Percentiles rank a stretch among this genome's conserved stretches.
Conservation (phyloP, 2,329 filamentous ascomycete species). For the Plectosphaerella sp. region DNA sequence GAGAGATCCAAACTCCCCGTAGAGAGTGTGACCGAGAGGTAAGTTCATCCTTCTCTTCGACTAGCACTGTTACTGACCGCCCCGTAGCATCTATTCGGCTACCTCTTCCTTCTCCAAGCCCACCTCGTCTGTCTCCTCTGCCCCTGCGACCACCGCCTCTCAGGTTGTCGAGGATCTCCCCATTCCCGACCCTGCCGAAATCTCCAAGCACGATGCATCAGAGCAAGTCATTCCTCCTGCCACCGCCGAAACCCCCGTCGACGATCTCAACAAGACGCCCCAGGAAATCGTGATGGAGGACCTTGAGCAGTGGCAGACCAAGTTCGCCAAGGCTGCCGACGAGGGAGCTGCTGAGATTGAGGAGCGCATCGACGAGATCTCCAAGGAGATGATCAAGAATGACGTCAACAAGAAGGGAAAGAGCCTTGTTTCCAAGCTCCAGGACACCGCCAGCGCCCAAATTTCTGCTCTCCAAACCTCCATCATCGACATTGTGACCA, state of each 20-base stretch:
- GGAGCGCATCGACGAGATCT: slow-evolving; percentile 57
- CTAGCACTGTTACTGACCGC: background rate
- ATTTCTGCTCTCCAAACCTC: slow-evolving; percentile 61
- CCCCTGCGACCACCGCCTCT: slow-evolving; percentile 17
- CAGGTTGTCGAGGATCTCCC: slow-evolving; percentile 6
- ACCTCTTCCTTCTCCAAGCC: slow-evolving; percentile 39
- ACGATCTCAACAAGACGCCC: slow-evolving; percentile 52
- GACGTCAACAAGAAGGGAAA: slow-evolving; percentile 64
- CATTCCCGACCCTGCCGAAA: slow-evolving; percentile 13
- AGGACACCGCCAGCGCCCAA: slow-evolving; percentile 61
- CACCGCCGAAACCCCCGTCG: slow-evolving; percentile 39
- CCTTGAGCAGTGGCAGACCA: slow-evolving; percentile 79
- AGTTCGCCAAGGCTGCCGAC: slow-evolving; percentile 80
- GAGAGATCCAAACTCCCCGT: slow-evolving; percentile 32
- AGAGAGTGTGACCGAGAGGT: slow-evolving; percentile 29
- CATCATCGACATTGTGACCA: slow-evolving; percentile 60
- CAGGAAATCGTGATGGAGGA: slow-evolving; percentile 71
- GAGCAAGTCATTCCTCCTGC: slow-evolving; percentile 29
- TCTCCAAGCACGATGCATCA: slow-evolving; percentile 7
- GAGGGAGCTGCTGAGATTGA: slow-evolving; percentile 75
- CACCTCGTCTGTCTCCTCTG: slow-evolving; percentile 15
- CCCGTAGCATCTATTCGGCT: slow-evolving; percentile 13
- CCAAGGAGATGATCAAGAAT: slow-evolving; percentile 51
- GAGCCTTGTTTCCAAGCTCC: slow-evolving; percentile 62
- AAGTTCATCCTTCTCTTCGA: background rate